These are phyloP conservation scores for Marsdenia floribunda DNA, from an alignment of 257 asterid genomes.

Conservation along the genomic window DNA sequence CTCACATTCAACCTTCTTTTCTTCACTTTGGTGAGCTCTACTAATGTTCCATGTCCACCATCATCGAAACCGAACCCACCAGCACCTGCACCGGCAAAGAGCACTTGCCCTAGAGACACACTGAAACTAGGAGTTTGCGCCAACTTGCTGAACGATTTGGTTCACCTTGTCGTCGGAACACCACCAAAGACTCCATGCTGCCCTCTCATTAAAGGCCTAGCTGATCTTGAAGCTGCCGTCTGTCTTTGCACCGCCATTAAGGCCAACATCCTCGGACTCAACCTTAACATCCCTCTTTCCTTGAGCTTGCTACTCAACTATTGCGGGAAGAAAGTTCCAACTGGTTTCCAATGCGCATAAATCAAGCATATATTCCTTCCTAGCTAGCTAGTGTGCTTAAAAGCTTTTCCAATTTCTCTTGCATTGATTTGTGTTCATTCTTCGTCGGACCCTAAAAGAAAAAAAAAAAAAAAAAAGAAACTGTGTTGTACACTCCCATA, in stretches of 20 bases:
- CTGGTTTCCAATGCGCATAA: conserved; percentile 22
- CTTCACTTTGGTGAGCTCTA: conserved; percentile 28
- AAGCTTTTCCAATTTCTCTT: neutral
- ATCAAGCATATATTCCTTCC: neutral
- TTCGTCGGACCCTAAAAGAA: neutral
- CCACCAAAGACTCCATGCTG: conserved; percentile 29
- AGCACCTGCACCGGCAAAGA: conserved; percentile 33
- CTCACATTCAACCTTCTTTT: conserved; percentile 24
- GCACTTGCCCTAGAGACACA: conserved; percentile 50
- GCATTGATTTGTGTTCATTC: neutral
- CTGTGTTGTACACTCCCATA: too few species aligned
- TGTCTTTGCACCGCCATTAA: conserved; percentile 36
- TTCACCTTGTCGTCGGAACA: conserved; percentile 11
- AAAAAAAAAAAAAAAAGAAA: neutral
- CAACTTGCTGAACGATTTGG: conserved; percentile 9
- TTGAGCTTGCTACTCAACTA: conserved; percentile 28
- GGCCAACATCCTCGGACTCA: conserved; percentile 27
- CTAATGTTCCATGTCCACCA: conserved; percentile 20
- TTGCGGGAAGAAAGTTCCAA: conserved; percentile 26
- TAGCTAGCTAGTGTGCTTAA: neutral
- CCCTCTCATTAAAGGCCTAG: conserved; percentile 24
- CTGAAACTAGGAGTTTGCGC: conserved; percentile 21
- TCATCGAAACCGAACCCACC: conserved; percentile 20
- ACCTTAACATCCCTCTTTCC: conserved; percentile 26
- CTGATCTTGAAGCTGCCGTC: conserved; percentile 31